Evolutionary conservation across 495 filamentous ascomycete genomes (phyloP), one percentile per base, ranked within the genome.

Genomic region (Copromyces sp.): DNA sequence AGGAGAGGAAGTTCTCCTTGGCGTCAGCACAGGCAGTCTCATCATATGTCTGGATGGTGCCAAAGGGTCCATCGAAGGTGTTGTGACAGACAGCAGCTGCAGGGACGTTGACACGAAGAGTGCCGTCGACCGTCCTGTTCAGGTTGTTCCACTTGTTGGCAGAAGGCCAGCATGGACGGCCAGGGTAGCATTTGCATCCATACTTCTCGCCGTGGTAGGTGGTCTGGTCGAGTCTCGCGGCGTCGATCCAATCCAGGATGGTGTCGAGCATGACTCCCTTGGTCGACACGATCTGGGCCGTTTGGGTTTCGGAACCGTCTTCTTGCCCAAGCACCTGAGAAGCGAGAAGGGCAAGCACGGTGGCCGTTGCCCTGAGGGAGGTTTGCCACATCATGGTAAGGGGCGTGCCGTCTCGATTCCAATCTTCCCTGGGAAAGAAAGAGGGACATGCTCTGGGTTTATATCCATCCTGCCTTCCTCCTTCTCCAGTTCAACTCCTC

Each of bases 121-220:
- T 74, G 4, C 80, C 81, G 32, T 75, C 73, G 38, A 81, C 73
- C 0, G 77, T 80, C 41, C 73, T 72, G 71, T 82, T 82, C 32
- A 82, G 69, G 9, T 69, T 45, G 17, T 69, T 65, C 80, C 81
- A 83, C 37, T 76, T 71, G n/a, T 38, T 53, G 8, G 70, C 59
- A 11, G 69, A 69, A 1, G 81, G 81, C 81, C 81, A 83, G 72
- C 81, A 83, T 5, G 73, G 71, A 38, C 81, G 74, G n/a, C 75
- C 80, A 9, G 74, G n/a, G 32, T 78, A 79, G 53, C 80, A 83
- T 73, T 82, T 83, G 72, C 80, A 83, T 39, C 70, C 74, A 70
- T 79, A 81, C 9, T 73, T 61, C 39, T 70, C 71, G 65, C 77
- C 77, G 4, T 80, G 76, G 70, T 39, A 29, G 1, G 39, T 61